Percentiles rank a stretch among this genome's conserved stretches.
Conservation (phyloP, 495 filamentous ascomycete species). For the Penicillium cataractarum region DNA sequence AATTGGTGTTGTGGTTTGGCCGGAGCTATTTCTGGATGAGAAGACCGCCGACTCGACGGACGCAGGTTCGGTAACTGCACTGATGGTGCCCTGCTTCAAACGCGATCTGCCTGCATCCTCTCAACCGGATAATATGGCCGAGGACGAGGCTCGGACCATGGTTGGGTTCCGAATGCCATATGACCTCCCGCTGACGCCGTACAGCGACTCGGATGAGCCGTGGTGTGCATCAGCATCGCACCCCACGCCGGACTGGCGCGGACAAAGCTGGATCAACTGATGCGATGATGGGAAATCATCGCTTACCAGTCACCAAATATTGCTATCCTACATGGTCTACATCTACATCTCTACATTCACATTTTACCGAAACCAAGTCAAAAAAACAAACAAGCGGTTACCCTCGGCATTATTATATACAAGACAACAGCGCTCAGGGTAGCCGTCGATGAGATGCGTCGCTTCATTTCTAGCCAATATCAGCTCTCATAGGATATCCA, state of each 20-base stretch:
- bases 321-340: background rate
- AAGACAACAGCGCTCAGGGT: conserved; percentile 7
- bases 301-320: background rate
- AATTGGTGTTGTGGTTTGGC: conserved; percentile 85
- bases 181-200: conserved; percentile 72
- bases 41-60: background rate
- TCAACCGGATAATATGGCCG: conserved; percentile 5
- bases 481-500: conserved; percentile 15
- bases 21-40: conserved; percentile 56
- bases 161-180: conserved; percentile 85
- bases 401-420: conserved; percentile 16
- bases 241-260: conserved; percentile 69
- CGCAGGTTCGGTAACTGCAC: conserved; percentile 21
- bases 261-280: conserved; percentile 53
- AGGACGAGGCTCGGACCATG: conserved; percentile 14
- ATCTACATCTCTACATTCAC: background rate
- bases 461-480: conserved; percentile 18
- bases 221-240: conserved; percentile 76
- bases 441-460: conserved; percentile 19
- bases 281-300: background rate
- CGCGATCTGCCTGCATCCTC: conserved; percentile 51
- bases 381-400: conserved; percentile 5
- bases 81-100: conserved; percentile 73
- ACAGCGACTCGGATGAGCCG: conserved; percentile 64
- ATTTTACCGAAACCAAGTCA: background rate